phyloP scores from a whole-genome alignment of 192 early-diverging fungal genomes.

The Entomortierella parvispora region DNA sequence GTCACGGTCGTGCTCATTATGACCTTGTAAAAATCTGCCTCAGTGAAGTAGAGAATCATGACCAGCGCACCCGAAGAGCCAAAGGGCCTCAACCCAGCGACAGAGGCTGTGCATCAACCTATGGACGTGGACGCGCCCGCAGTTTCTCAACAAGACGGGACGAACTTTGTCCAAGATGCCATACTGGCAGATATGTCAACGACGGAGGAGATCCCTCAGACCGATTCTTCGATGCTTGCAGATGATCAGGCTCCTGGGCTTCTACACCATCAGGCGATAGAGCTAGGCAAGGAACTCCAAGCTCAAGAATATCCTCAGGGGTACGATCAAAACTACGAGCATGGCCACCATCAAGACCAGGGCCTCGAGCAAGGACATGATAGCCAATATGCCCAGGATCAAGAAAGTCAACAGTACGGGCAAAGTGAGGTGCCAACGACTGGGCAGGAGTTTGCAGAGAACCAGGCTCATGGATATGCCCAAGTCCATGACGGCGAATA shows the following conservation, averaged over 20 bases:
- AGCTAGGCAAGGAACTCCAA: no score
- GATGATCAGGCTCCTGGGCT: neutral
- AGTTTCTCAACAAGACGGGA: neutral
- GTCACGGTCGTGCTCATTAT: no score
- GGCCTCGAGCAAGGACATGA: neutral
- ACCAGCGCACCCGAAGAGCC: constrained; percentile 1
- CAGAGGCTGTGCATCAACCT: neutral
- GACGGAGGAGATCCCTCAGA: neutral
- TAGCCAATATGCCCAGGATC: neutral
- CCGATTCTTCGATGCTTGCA: neutral
- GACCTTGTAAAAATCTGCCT: no score
- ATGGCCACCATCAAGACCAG: constrained; percentile 2
- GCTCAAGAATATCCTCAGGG: neutral
- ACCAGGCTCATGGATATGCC: no score
- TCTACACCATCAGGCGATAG: neutral
- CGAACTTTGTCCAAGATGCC: neutral
- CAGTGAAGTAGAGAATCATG: no score
- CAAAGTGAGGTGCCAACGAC: neutral
- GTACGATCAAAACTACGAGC: neutral
- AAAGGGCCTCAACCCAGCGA: neutral
- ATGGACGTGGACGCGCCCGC: constrained; percentile 12
- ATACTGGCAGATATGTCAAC: neutral
- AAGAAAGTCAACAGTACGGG: neutral
- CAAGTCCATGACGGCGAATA: no score
- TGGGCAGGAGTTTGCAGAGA: no score